These are phyloP conservation scores for Colletotrichum navitas DNA, from an alignment of 2,329 filamentous ascomycete genomes.

Conservation along the genomic window DNA sequence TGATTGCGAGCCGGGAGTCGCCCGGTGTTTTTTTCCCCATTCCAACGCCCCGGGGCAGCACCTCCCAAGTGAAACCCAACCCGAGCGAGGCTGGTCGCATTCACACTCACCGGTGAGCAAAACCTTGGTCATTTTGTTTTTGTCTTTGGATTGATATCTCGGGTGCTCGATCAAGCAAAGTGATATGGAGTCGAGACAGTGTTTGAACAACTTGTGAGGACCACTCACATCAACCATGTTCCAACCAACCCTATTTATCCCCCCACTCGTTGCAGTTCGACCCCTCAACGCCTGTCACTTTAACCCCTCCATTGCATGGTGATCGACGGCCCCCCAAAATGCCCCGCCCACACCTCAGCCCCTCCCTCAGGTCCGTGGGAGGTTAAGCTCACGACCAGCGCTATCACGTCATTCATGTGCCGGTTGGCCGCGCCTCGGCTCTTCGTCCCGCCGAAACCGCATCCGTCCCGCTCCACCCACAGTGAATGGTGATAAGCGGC, in stretches of 20 bases:
- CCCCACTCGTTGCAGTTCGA: neutral
- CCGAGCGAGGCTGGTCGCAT: no score
- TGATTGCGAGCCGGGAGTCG: neutral
- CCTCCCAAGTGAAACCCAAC: neutral
- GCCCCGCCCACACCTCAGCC: slow-evolving; percentile 23
- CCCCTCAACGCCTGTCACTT: slow-evolving; percentile 16
- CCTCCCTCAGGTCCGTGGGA: slow-evolving; percentile 16
- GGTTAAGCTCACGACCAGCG: neutral
- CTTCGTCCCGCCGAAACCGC: slow-evolving; percentile 12
- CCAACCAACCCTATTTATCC: slow-evolving; percentile 3
- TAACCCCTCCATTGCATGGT: slow-evolving; percentile 40
- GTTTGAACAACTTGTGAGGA: neutral
- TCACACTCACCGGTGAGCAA: slow-evolving; percentile 58
- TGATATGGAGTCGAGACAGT: neutral
- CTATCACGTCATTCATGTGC: slow-evolving; percentile 34
- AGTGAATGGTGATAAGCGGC: neutral
- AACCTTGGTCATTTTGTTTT: slow-evolving; percentile 60
- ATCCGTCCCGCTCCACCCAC: neutral
- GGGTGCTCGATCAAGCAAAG: neutral
- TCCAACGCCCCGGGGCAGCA: neutral
- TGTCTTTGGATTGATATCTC: slow-evolving; percentile 29
- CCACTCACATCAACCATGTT: neutral
- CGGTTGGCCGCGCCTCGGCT: slow-evolving; percentile 13
- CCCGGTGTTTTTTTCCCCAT: neutral
- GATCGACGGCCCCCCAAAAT: slow-evolving; percentile 15